These are phyloP conservation scores for Colletotrichum tropicicola DNA, from an alignment of 2,329 filamentous ascomycete species.

Conservation along the genomic window DNA sequence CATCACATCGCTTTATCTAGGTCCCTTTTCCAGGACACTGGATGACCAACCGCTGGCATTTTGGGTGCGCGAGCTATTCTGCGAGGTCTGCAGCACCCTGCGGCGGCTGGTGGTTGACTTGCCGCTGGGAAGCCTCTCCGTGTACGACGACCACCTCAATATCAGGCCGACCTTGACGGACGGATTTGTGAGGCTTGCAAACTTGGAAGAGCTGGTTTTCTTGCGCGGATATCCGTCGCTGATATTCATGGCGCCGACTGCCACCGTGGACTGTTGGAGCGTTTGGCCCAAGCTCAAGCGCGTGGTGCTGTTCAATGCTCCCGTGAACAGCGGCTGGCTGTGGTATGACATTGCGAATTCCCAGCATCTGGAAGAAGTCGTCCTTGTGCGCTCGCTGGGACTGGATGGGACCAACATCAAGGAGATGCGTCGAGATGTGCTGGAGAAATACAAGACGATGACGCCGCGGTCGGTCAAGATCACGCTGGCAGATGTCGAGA, in stretches of 20 bases:
- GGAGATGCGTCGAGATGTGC: constrained; percentile 46
- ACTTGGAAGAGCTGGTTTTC: constrained; percentile 58
- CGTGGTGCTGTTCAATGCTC: constrained; percentile 53
- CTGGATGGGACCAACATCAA: constrained; percentile 47
- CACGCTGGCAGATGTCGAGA: constrained; percentile 19
- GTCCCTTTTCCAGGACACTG: constrained; percentile 45
- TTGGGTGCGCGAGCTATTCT: constrained; percentile 53
- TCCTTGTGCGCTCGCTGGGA: constrained; percentile 49
- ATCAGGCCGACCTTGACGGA: constrained; percentile 50
- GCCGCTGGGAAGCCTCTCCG: constrained; percentile 53
- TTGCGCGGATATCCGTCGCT: constrained; percentile 56
- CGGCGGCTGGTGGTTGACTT: constrained; percentile 57
- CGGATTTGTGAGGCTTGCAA: constrained; percentile 53
- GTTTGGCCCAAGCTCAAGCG: constrained; percentile 51
- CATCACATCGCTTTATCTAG: constrained; percentile 52
- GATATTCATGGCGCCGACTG: constrained; percentile 40
- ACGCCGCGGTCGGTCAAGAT: constrained; percentile 38
- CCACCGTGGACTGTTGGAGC: constrained; percentile 47
- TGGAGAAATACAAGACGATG: constrained; percentile 37
- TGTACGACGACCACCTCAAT: constrained; percentile 50
- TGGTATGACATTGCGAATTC: constrained; percentile 49
- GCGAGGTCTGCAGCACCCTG: constrained; percentile 48
- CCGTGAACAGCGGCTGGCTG: constrained; percentile 45
- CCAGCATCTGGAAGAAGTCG: constrained; percentile 48
- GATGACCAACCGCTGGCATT: constrained; percentile 50